Percentiles rank a stretch among this genome's conserved stretches.
These are phyloP conservation scores for Limnanthes douglasii DNA, from an alignment of 345 rosid species.

Conservation along the genomic window DNA sequence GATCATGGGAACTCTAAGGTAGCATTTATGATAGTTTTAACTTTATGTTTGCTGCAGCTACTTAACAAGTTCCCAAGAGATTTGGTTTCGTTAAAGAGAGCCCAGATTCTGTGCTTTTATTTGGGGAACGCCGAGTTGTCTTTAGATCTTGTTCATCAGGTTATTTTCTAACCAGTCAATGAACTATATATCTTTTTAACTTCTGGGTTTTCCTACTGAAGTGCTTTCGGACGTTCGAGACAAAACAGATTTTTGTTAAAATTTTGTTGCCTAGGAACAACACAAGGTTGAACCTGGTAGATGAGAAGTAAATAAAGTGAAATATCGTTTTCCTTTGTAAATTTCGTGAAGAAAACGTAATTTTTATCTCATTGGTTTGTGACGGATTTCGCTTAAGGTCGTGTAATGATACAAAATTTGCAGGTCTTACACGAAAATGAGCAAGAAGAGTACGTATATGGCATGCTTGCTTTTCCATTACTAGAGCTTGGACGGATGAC, in stretches of 20 bases:
- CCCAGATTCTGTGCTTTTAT: slow-evolving; percentile 57
- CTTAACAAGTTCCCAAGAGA: slow-evolving; percentile 59
- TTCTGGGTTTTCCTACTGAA: neutral
- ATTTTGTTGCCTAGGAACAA: no score
- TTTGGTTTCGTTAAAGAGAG: slow-evolving; percentile 60
- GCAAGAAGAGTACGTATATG: slow-evolving; percentile 53
- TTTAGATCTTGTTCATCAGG: slow-evolving; percentile 55
- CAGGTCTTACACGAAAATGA: slow-evolving; percentile 58
- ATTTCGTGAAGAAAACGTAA: no score
- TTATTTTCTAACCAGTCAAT: slow-evolving; percentile 10
- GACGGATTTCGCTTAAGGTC: neutral
- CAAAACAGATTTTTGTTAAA: no score
- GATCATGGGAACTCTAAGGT: neutral
- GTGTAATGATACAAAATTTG: slow-evolving; percentile 4
- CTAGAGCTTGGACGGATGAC: slow-evolving; percentile 71
- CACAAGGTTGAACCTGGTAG: no score
- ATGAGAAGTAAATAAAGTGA: no score
- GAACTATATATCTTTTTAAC: neutral
- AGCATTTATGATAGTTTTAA: neutral
- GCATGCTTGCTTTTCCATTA: slow-evolving; percentile 78
- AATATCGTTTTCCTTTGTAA: no score
- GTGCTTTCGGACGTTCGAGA: no score
- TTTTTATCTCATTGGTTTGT: neutral
- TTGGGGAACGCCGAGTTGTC: slow-evolving; percentile 56
- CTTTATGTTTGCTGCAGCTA: slow-evolving; percentile 33